Conservation (phyloP, 345 rosid genomes). For the Salix dunnii region DNA sequence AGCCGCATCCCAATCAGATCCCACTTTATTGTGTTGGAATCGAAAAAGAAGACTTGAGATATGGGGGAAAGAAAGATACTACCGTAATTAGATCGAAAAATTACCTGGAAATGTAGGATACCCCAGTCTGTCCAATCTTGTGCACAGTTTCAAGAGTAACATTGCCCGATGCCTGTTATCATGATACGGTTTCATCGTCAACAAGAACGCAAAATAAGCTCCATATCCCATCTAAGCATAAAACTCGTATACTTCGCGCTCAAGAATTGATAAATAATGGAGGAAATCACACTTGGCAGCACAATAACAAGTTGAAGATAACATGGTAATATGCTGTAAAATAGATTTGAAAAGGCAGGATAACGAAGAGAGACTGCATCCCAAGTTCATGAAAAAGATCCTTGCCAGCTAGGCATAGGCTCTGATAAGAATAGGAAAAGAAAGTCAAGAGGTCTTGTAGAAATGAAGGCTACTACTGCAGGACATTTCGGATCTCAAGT, state of each 20-base stretch:
- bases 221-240: background rate
- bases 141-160: conserved; percentile 85
- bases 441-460: background rate
- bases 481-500: background rate
- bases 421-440: background rate
- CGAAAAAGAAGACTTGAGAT: background rate
- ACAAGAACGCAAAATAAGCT: background rate
- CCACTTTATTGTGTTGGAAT: background rate
- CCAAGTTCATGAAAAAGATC: background rate
- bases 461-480: background rate
- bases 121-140: conserved; percentile 92
- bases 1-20: background rate
- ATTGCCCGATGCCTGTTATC: conserved; percentile 85
- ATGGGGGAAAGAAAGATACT: background rate
- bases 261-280: background rate
- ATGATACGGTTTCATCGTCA: conserved; percentile 12
- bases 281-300: background rate
- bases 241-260: background rate
- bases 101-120: conserved; percentile 89
- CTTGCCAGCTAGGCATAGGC: background rate
- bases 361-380: background rate
- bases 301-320: background rate
- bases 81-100: background rate
- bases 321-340: background rate
- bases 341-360: background rate